Base-by-base conservation (phyloP, 768 basidiomycete species). In the Lyophyllum shimeji region DNA sequence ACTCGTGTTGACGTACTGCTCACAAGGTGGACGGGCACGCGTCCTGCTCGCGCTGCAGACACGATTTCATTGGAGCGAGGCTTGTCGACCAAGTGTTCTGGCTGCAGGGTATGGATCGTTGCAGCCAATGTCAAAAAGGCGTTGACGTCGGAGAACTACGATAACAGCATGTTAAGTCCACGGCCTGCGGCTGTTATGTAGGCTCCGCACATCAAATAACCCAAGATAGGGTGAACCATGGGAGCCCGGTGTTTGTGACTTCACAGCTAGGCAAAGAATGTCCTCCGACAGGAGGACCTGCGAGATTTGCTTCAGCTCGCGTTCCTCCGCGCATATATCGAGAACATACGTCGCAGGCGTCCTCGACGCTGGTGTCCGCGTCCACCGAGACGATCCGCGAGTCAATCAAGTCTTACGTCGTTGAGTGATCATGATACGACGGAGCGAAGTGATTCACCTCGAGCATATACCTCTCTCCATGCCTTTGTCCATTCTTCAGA, bases 121-220 rank as follows among this genome's bases (percentile, higher is more conserved):
- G 91, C 90, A 9, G 91, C 91, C 45, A 93, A 74, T 2, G 89
- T 90, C 56, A 93, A 70, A 65, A 93, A 93, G n/a, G 91, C 89
- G 65, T 93, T 93, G 11, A 93, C 87, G 65, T 93, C 91, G 17
- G 90, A 85, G 62, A 83, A 92, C 90, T 93, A 60, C 15, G 46
- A 52, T 23, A 24, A 9, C 12, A 20, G 29, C 29, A 44, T 44
- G 48, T n/a, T 33, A 44, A 27, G 33, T 12, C 15, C 7, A 34
- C 17, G 31, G 24, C 20, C 24, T 25, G 20, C 17, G 33, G 23
- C 2, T 3, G 25, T 11, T 20, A 13, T 43, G 13, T 23, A 23
- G 52, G 24, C 13, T 31, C 60, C 87, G 53, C 63, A 93, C 90
- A 69, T 93, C 91, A 63, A 93, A 92, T 25, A 93, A 74, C 13